Conservation (phyloP, 192 early-diverging fungal genomes). For the Entophlyctis luteolus region DNA sequence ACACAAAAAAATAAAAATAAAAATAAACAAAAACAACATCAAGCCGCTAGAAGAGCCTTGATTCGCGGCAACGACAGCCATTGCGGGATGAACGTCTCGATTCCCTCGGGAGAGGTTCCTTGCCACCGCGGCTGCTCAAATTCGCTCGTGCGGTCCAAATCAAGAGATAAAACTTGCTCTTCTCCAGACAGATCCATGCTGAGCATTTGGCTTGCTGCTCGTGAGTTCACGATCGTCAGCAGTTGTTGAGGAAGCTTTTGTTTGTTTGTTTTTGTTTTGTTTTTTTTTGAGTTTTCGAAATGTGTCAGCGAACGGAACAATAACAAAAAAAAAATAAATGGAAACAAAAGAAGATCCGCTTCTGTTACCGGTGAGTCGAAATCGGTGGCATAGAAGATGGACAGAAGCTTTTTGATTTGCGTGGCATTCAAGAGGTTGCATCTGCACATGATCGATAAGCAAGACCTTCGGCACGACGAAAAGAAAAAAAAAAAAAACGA, state of each 20-base stretch:
- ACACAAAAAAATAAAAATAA: too few relatives aligned
- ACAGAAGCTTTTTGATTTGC: slow-evolving; percentile 97
- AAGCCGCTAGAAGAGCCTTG: background rate
- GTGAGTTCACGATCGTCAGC: slow-evolving; percentile 76
- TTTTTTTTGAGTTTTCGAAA: too few relatives aligned
- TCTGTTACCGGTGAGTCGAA: slow-evolving; percentile 80
- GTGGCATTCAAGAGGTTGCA: slow-evolving; percentile 92
- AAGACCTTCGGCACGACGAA: background rate
- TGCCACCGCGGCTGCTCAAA: slow-evolving; percentile 56
- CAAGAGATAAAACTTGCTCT: slow-evolving; percentile 76
- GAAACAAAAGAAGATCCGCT: too few relatives aligned
- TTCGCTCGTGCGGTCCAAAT: slow-evolving; percentile 64
- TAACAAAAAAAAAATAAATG: slow-evolving; percentile 8
- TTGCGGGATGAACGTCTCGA: slow-evolving; percentile 70
- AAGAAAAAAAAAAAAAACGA: background rate
- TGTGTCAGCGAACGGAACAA: background rate
- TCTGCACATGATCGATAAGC: background rate
- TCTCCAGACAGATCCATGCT: slow-evolving; percentile 79
- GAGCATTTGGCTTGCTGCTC: slow-evolving; percentile 71
- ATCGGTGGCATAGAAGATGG: slow-evolving; percentile 90
- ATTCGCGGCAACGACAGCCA: slow-evolving; percentile 57
- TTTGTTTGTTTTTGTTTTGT: background rate
- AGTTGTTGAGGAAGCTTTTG: slow-evolving; percentile 76
- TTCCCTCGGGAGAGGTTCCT: too few relatives aligned
- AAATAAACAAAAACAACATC: too few relatives aligned